Percentiles rank a stretch among this genome's conserved stretches.
These are phyloP conservation scores for Sistotremastrum niveocremeum DNA, from an alignment of 768 basidiomycete genomes.

Conservation along the genomic window DNA sequence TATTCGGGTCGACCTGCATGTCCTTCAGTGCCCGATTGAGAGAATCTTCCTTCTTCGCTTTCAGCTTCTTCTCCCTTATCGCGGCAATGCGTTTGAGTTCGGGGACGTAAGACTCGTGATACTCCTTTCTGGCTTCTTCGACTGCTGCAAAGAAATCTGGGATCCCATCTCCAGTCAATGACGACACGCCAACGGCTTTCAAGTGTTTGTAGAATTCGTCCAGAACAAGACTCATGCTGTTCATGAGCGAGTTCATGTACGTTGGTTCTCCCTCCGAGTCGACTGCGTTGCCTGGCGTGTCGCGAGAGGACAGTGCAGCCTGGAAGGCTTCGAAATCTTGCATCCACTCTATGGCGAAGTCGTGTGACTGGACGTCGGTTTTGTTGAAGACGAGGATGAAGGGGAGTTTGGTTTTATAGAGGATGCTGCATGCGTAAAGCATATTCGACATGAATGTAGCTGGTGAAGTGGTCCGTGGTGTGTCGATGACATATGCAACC, in stretches of 20 bases:
- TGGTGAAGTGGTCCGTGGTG: constrained; percentile 84
- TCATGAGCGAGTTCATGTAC: constrained; percentile 98
- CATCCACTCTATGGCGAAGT: constrained; percentile 97
- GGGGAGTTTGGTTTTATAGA: constrained; percentile 96
- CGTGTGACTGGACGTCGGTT: constrained; percentile 81
- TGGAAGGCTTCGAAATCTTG: constrained; percentile 94
- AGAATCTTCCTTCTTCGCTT: constrained; percentile 60
- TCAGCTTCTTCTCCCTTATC: constrained; percentile 47
- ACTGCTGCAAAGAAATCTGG: constrained; percentile 87
- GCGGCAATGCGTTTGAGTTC: constrained; percentile 66
- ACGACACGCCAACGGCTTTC: constrained; percentile 93
- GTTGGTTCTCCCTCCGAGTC: constrained; percentile 84
- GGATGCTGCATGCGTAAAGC: constrained; percentile 97
- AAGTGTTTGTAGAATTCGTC: constrained; percentile 98
- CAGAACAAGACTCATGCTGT: constrained; percentile 94
- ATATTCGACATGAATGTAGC: constrained; percentile 99
- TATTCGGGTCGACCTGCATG: constrained; percentile 65
- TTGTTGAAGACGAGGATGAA: constrained; percentile 99
- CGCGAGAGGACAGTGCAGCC: constrained; percentile 57
- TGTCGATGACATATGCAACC: constrained; percentile 95
- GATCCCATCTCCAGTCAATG: constrained; percentile 90
- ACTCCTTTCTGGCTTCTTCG: constrained; percentile 75
- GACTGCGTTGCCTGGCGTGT: constrained; percentile 22
- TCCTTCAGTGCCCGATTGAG: constrained; percentile 69
- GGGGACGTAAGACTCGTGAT: constrained; percentile 85